Conservation (phyloP, 805 yeast species). For the Blastobotrys peoriensis region DNA sequence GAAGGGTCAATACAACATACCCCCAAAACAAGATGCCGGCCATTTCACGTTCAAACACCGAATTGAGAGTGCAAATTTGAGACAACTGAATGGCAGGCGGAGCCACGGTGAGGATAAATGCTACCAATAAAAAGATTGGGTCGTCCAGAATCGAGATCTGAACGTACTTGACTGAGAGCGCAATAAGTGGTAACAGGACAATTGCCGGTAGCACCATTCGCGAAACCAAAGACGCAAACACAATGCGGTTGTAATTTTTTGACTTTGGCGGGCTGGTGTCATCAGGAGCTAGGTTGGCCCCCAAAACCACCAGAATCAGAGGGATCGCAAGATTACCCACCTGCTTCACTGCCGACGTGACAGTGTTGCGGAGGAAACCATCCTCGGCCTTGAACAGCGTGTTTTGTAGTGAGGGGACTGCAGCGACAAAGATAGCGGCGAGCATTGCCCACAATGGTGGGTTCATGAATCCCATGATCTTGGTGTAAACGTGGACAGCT, state of each 20-base stretch:
- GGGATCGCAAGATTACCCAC: constrained; percentile 58
- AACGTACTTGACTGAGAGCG: constrained; percentile 46
- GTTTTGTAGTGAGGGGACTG: constrained; percentile 43
- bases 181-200: constrained; percentile 47
- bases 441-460: constrained; percentile 64
- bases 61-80: constrained; percentile 58
- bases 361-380: constrained; percentile 45
- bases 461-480: constrained; percentile 41
- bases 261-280: constrained; percentile 36
- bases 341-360: constrained; percentile 47
- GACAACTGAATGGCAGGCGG: constrained; percentile 67
- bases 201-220: constrained; percentile 58
- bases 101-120: constrained; percentile 52
- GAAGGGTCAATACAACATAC: constrained; percentile 53
- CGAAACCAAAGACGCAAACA: constrained; percentile 47
- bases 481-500: not conserved
- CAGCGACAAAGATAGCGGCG: constrained; percentile 52
- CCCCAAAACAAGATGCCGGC: constrained; percentile 64
- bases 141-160: constrained; percentile 43
- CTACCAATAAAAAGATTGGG: constrained; percentile 55
- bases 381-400: constrained; percentile 37
- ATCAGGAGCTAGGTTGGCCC: constrained; percentile 55
- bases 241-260: constrained; percentile 39
- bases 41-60: constrained; percentile 58
- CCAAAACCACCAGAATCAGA: constrained; percentile 53